Base-by-base conservation (phyloP, 495 filamentous ascomycete species). In the Penicillium samsonianum region DNA sequence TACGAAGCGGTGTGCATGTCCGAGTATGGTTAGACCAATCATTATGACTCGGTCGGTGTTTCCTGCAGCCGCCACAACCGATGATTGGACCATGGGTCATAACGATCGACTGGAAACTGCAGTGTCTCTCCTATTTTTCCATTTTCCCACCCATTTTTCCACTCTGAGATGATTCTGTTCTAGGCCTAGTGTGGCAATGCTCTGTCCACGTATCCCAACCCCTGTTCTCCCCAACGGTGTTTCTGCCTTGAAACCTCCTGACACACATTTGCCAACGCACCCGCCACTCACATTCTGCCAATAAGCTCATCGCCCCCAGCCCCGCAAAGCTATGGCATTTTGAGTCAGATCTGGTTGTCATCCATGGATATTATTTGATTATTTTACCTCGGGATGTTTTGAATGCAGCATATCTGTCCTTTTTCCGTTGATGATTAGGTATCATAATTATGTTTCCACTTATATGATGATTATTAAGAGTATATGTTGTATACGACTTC, bases 201-300 rank as follows among this genome's bases (percentile, higher is more conserved):
- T 30, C 26, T 47, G 31, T 40, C 42, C 53, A 55, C 53, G 53
- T 55, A 55, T 55, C 33, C 40, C 35, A 30, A 43, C 43, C 43
- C 43, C 26, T 47, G 44, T 47, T 33, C 11, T 14, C 28, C 44
- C 26, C 33, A 52, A 52, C 49, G 49, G 37, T 30, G 35, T 42
- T 26, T 53, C 22, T 42, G 50, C 50, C 50, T 42, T 19, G 37
- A 53, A 45, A 55, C 52, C 52, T 53, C 51, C 51, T 53, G 51
- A 53, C 51, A 53, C 51, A 53, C 51, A 50, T 50, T 42, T 53
- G 51, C 51, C 51, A 53, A 45, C 51, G 20, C 51, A 45, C 41
- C 41, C 31, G 33, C 49, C 41, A 43, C 41, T 3, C 14, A 10
- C 43, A 45, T 45, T 45, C 43, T n/a, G 23, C 43, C 43, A 45